These are phyloP conservation scores for Neopestalotiopsis sp. DNA, from an alignment of 2,329 filamentous ascomycete species.

Conservation along the genomic window DNA sequence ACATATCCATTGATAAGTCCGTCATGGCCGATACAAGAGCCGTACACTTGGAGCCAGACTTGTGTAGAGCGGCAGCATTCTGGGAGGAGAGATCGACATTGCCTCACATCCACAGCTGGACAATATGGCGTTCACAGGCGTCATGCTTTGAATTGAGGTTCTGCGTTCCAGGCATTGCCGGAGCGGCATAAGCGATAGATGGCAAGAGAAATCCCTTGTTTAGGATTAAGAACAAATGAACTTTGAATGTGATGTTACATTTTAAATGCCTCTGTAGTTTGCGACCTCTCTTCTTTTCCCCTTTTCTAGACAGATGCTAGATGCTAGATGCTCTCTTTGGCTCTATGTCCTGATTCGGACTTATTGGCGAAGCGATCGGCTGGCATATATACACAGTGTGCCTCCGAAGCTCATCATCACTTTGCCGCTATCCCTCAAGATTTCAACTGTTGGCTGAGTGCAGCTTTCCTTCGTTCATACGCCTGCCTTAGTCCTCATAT, in stretches of 20 bases:
- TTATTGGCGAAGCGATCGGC: not conserved
- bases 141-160: not conserved
- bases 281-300: not conserved
- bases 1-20: not conserved
- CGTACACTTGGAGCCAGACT: no score
- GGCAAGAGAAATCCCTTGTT: not conserved
- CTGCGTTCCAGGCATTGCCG: not conserved
- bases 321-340: not conserved
- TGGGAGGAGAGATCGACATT: no score
- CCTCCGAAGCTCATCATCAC: not conserved
- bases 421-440: not conserved
- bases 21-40: not conserved
- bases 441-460: not conserved
- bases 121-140: not conserved
- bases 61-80: no score
- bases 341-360: not conserved
- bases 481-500: slow-evolving; percentile 59
- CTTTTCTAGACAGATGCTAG: not conserved
- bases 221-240: not conserved
- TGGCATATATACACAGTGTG: not conserved
- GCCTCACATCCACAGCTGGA: not conserved
- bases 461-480: not conserved
- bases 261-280: not conserved
- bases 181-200: not conserved
- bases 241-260: not conserved